A percentile compares a stretch with the other conserved stretches of the same genome.
These are phyloP conservation scores for Brassica cretica DNA, from an alignment of 345 rosid genomes.

Conservation along the genomic window DNA sequence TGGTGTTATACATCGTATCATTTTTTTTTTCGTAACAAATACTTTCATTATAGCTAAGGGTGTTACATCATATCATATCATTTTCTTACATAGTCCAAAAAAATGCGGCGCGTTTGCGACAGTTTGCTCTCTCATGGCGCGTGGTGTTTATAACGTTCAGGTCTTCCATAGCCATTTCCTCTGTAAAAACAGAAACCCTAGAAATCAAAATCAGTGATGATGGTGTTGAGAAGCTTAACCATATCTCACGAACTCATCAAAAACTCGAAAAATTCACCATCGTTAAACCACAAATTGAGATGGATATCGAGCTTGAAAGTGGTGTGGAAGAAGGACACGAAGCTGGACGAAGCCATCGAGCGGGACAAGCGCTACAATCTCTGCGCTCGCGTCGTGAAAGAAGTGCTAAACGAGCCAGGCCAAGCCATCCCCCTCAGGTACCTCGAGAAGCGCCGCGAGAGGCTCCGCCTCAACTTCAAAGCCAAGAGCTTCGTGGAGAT, in stretches of 20 bases:
- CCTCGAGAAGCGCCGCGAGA: slow-evolving; percentile 75
- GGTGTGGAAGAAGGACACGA: slow-evolving; percentile 71
- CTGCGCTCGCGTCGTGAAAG: slow-evolving; percentile 71
- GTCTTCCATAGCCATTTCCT: neutral
- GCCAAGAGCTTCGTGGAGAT: slow-evolving; percentile 52
- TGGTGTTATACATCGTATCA: neutral
- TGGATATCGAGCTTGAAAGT: slow-evolving; percentile 77
- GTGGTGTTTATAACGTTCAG: neutral
- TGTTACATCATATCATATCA: neutral
- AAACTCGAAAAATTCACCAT: neutral
- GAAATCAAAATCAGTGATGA: neutral
- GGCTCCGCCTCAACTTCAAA: slow-evolving; percentile 56
- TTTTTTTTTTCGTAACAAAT: too few relatives aligned
- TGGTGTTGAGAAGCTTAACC: slow-evolving; percentile 34
- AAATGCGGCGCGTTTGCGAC: neutral
- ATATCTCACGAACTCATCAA: slow-evolving; percentile 26
- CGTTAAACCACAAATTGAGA: slow-evolving; percentile 11
- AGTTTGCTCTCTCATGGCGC: neutral
- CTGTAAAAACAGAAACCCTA: slow-evolving; percentile 18
- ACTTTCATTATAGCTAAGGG: too few relatives aligned
- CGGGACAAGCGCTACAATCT: slow-evolving; percentile 63
- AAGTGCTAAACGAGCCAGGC: slow-evolving; percentile 79
- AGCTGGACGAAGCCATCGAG: slow-evolving; percentile 68
- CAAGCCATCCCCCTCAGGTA: slow-evolving; percentile 72
- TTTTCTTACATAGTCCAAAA: neutral